phyloP scores from a whole-genome alignment of 2,329 filamentous ascomycete species.

The Trichothecium roseum region DNA sequence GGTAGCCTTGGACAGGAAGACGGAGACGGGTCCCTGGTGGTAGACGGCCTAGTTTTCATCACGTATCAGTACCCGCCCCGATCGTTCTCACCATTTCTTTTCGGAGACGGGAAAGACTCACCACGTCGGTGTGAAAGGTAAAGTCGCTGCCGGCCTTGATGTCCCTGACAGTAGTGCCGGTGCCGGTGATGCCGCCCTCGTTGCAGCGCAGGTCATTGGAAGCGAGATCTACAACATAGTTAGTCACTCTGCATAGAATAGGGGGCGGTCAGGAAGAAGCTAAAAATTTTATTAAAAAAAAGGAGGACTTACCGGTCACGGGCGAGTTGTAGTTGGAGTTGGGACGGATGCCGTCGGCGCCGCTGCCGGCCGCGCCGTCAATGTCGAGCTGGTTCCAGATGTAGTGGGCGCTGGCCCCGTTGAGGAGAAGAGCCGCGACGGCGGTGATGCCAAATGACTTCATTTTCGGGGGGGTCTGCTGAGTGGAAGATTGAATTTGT shows the following conservation, averaged over 20 bases:
- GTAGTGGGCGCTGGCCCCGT: conserved; percentile 12
- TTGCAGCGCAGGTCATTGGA: conserved; percentile 28
- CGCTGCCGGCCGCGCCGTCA: conserved; percentile 11
- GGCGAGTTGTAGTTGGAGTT: conserved; percentile 27
- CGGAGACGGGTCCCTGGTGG: conserved; percentile 22
- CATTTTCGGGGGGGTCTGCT: conserved; percentile 4
- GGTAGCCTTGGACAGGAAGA: conserved; percentile 28
- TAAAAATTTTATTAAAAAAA: too few relatives aligned
- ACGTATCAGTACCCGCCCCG: neutral
- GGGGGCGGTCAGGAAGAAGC: too few relatives aligned
- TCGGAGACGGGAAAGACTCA: conserved; percentile 9
- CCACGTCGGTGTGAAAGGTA: conserved; percentile 22
- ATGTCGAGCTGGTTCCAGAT: conserved; percentile 19
- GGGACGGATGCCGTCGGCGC: conserved; percentile 22
- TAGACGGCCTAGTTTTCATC: conserved; percentile 21
- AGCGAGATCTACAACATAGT: conserved; percentile 16
- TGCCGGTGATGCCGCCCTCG: conserved; percentile 19
- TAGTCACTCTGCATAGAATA: neutral
- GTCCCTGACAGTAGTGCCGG: conserved; percentile 18
- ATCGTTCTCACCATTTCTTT: neutral
- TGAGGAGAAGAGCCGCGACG: conserved; percentile 3
- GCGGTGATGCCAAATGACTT: conserved; percentile 4
- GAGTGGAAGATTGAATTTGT: too few relatives aligned
- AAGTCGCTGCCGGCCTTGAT: conserved; percentile 22
- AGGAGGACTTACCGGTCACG: conserved; percentile 19